phyloP scores from a whole-genome alignment of 257 asterid genomes.

The Solanum lycopersicoides region DNA sequence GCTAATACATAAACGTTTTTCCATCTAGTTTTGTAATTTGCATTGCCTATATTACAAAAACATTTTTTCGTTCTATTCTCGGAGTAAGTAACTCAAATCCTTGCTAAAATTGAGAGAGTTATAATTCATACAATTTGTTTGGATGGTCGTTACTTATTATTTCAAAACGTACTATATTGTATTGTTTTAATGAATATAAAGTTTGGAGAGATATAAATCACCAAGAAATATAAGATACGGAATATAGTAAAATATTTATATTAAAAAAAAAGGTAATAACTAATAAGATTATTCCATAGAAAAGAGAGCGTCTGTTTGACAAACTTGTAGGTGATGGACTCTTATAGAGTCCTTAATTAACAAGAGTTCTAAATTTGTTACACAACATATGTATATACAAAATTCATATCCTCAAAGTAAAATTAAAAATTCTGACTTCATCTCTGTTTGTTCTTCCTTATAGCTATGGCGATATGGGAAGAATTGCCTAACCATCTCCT shows the following conservation, averaged over 20 bases:
- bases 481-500: background rate
- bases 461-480: background rate
- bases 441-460: background rate
- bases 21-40: background rate
- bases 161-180: too few relatives aligned
- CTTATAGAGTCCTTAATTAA: too few relatives aligned
- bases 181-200: too few relatives aligned
- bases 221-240: too few relatives aligned
- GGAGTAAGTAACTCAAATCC: background rate
- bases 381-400: background rate
- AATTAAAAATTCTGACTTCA: background rate
- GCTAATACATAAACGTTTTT: background rate
- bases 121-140: background rate
- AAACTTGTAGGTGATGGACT: too few relatives aligned
- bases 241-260: too few relatives aligned
- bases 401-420: background rate
- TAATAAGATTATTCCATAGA: too few relatives aligned
- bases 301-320: too few relatives aligned
- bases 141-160: background rate
- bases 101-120: background rate
- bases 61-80: too few relatives aligned
- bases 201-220: too few relatives aligned
- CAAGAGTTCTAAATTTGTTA: background rate
- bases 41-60: background rate
- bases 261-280: too few relatives aligned